Conservation (phyloP, 345 rosid genomes). For the Moricandia arvensis region DNA sequence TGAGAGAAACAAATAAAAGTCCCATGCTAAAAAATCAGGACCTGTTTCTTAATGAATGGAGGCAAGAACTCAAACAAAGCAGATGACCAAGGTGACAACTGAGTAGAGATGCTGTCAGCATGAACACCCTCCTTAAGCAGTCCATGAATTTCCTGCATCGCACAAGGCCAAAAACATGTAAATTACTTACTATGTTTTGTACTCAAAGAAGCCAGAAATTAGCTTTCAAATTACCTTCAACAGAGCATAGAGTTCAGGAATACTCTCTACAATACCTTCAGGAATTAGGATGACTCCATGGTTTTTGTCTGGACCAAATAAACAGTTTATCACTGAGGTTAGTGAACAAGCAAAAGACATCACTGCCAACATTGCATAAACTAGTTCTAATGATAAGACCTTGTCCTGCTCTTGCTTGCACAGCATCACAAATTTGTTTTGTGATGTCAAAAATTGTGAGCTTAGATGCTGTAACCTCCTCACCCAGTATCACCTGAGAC, state of each 20-base stretch:
- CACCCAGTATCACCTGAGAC: constrained; percentile 47
- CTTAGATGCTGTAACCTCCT: constrained; percentile 99
- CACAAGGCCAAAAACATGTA: constrained; percentile 8
- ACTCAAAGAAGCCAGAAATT: background rate
- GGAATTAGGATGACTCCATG: constrained; percentile 95
- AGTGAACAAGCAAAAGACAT: constrained; percentile 29
- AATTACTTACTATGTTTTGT: background rate
- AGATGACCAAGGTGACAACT: constrained; percentile 95
- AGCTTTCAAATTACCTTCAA: constrained; percentile 59
- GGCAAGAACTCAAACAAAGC: constrained; percentile 86
- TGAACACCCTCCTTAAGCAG: constrained; percentile 64
- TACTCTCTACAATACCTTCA: constrained; percentile 94
- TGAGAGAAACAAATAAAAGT: constrained; percentile 2
- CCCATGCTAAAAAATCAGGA: constrained; percentile 18
- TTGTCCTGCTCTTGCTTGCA: constrained; percentile 85
- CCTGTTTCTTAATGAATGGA: constrained; percentile 84
- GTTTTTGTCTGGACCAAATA: constrained; percentile 60
- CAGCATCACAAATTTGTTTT: constrained; percentile 89
- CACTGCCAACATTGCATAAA: constrained; percentile 11
- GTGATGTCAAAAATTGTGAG: constrained; percentile 92
- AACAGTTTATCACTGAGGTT: constrained; percentile 6
- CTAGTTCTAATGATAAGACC: constrained; percentile 41
- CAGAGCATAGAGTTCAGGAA: constrained; percentile 92
- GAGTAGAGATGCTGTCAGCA: constrained; percentile 60
- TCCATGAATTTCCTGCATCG: constrained; percentile 75